Conservation (phyloP, 257 asterid species). For the Coffea canephora region DNA sequence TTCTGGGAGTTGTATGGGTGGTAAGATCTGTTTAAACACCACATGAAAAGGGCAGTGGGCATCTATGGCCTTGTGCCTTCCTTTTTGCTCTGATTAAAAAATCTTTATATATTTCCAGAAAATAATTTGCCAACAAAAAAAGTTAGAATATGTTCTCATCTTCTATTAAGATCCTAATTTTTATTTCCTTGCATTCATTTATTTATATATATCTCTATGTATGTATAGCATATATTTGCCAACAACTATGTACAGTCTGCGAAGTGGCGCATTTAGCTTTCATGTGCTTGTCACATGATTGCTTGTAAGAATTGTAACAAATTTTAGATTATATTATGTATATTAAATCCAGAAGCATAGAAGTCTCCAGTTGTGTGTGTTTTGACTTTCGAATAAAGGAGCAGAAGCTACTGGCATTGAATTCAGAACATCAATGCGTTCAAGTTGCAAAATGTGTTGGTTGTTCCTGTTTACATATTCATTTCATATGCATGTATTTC, state of each 20-base stretch:
- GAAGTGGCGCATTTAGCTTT: conserved; percentile 1
- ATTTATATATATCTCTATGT: neutral
- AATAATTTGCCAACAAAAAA: neutral
- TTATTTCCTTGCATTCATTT: neutral
- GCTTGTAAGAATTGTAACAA: conserved; percentile 6
- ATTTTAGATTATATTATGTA: conserved; percentile 8
- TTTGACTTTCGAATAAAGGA: conserved; percentile 16
- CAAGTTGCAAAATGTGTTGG: conserved; percentile 31
- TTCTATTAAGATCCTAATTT: neutral
- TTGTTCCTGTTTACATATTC: conserved; percentile 32
- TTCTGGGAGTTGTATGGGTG: neutral
- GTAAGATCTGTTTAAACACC: neutral
- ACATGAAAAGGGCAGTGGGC: neutral
- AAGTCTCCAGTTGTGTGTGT: conserved; percentile 29
- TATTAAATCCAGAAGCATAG: conserved; percentile 15
- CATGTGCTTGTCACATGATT: neutral
- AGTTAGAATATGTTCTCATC: neutral
- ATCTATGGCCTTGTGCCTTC: neutral
- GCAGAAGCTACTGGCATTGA: conserved; percentile 20
- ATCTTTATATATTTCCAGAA: neutral
- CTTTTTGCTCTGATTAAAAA: neutral
- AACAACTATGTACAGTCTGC: neutral
- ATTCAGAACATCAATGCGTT: conserved; percentile 33
- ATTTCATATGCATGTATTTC: conserved; percentile 25
- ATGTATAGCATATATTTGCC: neutral